Percentiles rank a stretch among this genome's conserved stretches.
Evolutionary conservation across 345 rosid species (phyloP).

Genomic region (Salix dunnii): DNA sequence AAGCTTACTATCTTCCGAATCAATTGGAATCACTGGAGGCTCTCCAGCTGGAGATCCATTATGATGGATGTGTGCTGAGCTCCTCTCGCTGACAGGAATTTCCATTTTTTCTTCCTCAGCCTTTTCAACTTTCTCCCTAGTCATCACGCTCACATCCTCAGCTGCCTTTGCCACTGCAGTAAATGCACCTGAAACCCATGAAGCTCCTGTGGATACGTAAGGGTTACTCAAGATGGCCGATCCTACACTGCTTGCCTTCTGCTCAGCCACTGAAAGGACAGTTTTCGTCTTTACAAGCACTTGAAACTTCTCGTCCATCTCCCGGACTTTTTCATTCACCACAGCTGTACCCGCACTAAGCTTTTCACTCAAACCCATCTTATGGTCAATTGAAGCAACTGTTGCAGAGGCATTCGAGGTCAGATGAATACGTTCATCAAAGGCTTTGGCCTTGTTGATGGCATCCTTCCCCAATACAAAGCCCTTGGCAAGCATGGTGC

Average conservation of each 20-base stretch:
- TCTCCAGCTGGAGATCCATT: slow-evolving; percentile 13
- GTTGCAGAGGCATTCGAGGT: slow-evolving; percentile 45
- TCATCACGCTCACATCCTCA: slow-evolving; percentile 36
- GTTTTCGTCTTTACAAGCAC: slow-evolving; percentile 39
- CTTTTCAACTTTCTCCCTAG: slow-evolving; percentile 40
- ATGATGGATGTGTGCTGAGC: slow-evolving; percentile 11
- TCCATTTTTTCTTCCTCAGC: slow-evolving; percentile 38
- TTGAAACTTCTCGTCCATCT: slow-evolving; percentile 39
- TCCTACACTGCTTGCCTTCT: slow-evolving; percentile 39
- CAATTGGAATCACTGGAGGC: slow-evolving; percentile 24
- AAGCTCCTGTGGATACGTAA: slow-evolving; percentile 37
- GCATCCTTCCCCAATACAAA: slow-evolving; percentile 55
- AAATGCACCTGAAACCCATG: slow-evolving; percentile 43
- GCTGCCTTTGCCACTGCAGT: slow-evolving; percentile 39
- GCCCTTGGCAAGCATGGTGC: slow-evolving; percentile 54
- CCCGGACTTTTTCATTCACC: slow-evolving; percentile 43
- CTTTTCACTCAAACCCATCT: slow-evolving; percentile 41
- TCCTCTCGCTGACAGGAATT: slow-evolving; percentile 14
- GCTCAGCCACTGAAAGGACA: slow-evolving; percentile 39
- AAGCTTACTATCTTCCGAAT: slow-evolving; percentile 21
- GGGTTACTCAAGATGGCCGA: slow-evolving; percentile 38
- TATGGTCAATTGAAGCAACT: slow-evolving; percentile 36
- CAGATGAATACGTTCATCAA: slow-evolving; percentile 45
- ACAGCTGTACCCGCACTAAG: slow-evolving; percentile 32
- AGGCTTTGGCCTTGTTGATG: slow-evolving; percentile 37